phyloP scores from a whole-genome alignment of 2,329 filamentous ascomycete species.

The Ophiostoma fasciatum region DNA sequence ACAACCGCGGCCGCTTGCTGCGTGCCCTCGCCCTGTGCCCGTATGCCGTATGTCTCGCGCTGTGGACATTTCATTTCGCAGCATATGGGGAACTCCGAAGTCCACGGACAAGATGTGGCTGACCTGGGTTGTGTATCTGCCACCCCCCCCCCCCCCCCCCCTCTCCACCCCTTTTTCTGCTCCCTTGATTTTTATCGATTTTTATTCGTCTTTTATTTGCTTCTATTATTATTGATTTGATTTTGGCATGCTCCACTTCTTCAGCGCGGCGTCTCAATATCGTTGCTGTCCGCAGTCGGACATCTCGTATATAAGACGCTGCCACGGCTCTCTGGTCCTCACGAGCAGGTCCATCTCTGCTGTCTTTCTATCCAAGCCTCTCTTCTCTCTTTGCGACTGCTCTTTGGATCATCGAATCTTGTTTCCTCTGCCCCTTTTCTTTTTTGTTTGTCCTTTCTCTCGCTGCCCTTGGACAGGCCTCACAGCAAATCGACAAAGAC shows the following conservation, averaged over 20 bases:
- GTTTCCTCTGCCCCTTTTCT: background rate
- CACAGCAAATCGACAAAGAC: too few relatives aligned
- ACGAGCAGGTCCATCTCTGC: background rate
- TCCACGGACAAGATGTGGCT: constrained; percentile 9
- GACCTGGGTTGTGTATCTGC: too few relatives aligned
- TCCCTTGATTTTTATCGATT: background rate
- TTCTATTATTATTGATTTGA: background rate
- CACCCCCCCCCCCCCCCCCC: background rate
- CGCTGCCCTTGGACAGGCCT: too few relatives aligned
- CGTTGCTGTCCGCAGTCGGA: constrained; percentile 2
- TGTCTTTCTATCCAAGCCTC: background rate
- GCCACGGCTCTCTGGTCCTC: constrained; percentile 2
- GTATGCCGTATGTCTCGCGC: constrained; percentile 4
- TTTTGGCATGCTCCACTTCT: too few relatives aligned
- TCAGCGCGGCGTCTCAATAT: constrained; percentile 1
- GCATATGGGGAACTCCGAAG: constrained; percentile 14
- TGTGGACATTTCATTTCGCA: constrained; percentile 14
- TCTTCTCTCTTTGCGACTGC: background rate
- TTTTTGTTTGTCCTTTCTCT: background rate
- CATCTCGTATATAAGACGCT: constrained; percentile 12
- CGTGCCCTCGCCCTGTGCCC: background rate
- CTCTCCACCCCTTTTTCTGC: background rate
- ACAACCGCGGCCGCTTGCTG: too few relatives aligned
- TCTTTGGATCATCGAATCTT: background rate
- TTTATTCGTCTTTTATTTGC: background rate